These are phyloP conservation scores for Sechiopsis laciniata DNA, from an alignment of 306 rosid genomes.

Conservation along the genomic window DNA sequence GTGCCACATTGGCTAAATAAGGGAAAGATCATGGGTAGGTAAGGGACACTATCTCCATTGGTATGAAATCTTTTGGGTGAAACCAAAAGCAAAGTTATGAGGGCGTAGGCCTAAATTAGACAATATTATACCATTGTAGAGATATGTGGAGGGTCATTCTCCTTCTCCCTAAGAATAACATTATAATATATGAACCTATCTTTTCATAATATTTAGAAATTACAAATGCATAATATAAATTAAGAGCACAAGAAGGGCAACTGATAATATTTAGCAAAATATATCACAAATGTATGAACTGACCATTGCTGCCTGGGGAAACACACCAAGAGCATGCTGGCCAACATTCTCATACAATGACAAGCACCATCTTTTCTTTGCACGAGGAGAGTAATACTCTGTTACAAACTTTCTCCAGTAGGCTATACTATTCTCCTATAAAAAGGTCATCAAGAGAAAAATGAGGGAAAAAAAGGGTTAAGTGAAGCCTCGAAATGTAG, in stretches of 20 bases:
- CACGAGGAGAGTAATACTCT: slow-evolving; percentile 91
- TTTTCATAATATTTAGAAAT: not conserved
- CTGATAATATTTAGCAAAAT: slow-evolving; percentile 4
- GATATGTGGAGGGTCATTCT: no score
- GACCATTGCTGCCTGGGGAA: slow-evolving; percentile 91
- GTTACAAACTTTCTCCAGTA: slow-evolving; percentile 98
- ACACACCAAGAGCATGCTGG: slow-evolving; percentile 85
- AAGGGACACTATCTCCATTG: no score
- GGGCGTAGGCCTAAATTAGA: no score
- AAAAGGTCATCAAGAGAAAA: not conserved
- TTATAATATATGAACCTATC: no score
- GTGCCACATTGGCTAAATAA: no score
- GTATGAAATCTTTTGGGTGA: no score
- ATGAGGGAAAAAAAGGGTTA: not conserved
- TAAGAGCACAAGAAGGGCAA: not conserved
- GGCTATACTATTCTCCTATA: slow-evolving; percentile 84
- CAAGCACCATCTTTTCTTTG: slow-evolving; percentile 95
- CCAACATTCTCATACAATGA: slow-evolving; percentile 82
- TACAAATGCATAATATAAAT: not conserved
- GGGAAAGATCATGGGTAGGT: no score
- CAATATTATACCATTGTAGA: no score
- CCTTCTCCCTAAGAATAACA: no score
- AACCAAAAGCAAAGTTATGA: no score
- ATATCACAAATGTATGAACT: slow-evolving; percentile 20
- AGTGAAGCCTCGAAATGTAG: not conserved